Percentiles rank a stretch among this genome's conserved stretches.
phyloP scores from a whole-genome alignment of 352 stramenopile genomes.

The Phytophthora hybrid region DNA sequence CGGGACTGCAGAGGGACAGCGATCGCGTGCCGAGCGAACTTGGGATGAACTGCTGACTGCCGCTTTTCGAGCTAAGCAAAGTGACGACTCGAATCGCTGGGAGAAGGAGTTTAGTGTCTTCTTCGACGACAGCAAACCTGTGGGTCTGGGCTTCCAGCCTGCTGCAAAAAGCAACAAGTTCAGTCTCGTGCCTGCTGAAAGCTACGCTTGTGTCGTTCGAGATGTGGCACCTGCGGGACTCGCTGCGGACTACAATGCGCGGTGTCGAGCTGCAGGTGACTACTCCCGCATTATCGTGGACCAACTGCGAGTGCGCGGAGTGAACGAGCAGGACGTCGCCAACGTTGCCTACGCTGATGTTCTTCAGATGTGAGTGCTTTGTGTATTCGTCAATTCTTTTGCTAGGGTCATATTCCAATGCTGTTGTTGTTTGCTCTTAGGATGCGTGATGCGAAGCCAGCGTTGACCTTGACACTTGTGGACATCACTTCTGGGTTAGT shows the following conservation, averaged over 20 bases:
- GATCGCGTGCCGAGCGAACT: constrained; percentile 27
- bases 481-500: constrained; percentile 28
- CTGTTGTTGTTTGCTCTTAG: constrained; percentile 22
- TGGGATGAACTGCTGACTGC: constrained; percentile 39
- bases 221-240: constrained; percentile 49
- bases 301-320: constrained; percentile 48
- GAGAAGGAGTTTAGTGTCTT: constrained; percentile 69
- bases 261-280: constrained; percentile 48
- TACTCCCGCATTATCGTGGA: constrained; percentile 57
- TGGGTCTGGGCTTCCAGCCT: constrained; percentile 59
- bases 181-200: constrained; percentile 13
- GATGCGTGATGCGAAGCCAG: constrained; percentile 55
- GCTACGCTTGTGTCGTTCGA: constrained; percentile 56
- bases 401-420: background rate
- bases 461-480: constrained; percentile 59
- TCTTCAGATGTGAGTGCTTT: constrained; percentile 45
- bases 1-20: constrained; percentile 3
- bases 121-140: constrained; percentile 58
- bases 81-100: constrained; percentile 35
- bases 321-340: constrained; percentile 55
- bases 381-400: background rate
- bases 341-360: constrained; percentile 55
- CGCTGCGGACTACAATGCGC: constrained; percentile 64
- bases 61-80: constrained; percentile 26
- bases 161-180: constrained; percentile 23